Percentiles rank a stretch among this genome's conserved stretches.
These are phyloP conservation scores for Lithospermum erythrorhizon DNA, from an alignment of 257 asterid genomes.

Conservation along the genomic window DNA sequence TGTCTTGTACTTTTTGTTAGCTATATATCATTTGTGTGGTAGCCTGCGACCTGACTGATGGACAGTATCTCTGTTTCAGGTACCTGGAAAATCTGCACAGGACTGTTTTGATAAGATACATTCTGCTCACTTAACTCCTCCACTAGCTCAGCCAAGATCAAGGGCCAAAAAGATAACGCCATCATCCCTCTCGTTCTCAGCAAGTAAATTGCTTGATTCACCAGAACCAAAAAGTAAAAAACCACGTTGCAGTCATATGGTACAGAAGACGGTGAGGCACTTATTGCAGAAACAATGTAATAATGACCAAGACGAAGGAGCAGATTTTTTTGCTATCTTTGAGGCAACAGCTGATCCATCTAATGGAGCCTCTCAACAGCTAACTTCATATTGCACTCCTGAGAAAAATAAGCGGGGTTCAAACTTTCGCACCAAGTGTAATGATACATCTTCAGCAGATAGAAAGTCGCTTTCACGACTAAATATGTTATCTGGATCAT, in stretches of 20 bases:
- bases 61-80: slow-evolving; percentile 33
- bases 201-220: slow-evolving; percentile 49
- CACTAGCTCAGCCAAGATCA: slow-evolving; percentile 50
- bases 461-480: slow-evolving; percentile 34
- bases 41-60: neutral
- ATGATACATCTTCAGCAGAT: slow-evolving; percentile 32
- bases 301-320: slow-evolving; percentile 30
- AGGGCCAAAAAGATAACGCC: slow-evolving; percentile 27
- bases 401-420: slow-evolving; percentile 22
- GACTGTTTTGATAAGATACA: slow-evolving; percentile 74
- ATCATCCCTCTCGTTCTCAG: slow-evolving; percentile 42
- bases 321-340: slow-evolving; percentile 53
- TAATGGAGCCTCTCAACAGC: slow-evolving; percentile 14
- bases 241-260: slow-evolving; percentile 25
- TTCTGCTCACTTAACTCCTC: slow-evolving; percentile 64
- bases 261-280: slow-evolving; percentile 52
- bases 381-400: slow-evolving; percentile 33
- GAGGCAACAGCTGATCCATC: slow-evolving; percentile 40
- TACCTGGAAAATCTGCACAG: slow-evolving; percentile 85
- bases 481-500: slow-evolving; percentile 18
- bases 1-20: neutral
- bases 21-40: neutral
- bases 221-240: slow-evolving; percentile 29
- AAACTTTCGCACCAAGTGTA: slow-evolving; percentile 23
- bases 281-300: slow-evolving; percentile 50